These are phyloP conservation scores for Cladosporium phlei DNA, from an alignment of 2,329 filamentous ascomycete genomes.

Conservation along the genomic window DNA sequence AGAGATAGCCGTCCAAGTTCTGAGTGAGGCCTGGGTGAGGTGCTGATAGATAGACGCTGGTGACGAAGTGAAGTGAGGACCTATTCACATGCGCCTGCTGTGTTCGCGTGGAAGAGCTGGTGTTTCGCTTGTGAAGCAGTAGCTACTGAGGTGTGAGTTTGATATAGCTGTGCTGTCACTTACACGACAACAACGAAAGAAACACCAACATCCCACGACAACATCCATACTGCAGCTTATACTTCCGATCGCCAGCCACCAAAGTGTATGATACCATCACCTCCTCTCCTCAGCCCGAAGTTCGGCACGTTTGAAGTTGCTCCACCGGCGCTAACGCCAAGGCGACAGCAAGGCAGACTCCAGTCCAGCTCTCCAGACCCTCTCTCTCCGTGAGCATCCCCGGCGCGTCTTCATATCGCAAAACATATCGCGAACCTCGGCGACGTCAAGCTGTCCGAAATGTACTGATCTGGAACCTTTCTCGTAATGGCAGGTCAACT, in stretches of 20 bases:
- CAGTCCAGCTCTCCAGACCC: background rate
- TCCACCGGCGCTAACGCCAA: background rate
- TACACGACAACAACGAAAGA: no score
- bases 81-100: no score
- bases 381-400: conserved; percentile 1
- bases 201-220: no score
- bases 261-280: background rate
- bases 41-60: no score
- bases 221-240: no score
- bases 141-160: no score
- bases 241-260: background rate
- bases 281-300: background rate
- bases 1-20: no score
- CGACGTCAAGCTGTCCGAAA: background rate
- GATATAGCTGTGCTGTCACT: no score
- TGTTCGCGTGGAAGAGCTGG: no score
- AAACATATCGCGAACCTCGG: background rate
- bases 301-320: background rate
- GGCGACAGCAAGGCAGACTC: background rate
- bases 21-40: no score
- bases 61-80: no score
- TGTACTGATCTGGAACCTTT: conserved; percentile 1
- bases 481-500: conserved; percentile 8
- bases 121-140: no score
- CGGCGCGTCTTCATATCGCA: background rate